Base-by-base conservation (phyloP, 805 yeast species). In the Lipomyces starkeyi region DNA sequence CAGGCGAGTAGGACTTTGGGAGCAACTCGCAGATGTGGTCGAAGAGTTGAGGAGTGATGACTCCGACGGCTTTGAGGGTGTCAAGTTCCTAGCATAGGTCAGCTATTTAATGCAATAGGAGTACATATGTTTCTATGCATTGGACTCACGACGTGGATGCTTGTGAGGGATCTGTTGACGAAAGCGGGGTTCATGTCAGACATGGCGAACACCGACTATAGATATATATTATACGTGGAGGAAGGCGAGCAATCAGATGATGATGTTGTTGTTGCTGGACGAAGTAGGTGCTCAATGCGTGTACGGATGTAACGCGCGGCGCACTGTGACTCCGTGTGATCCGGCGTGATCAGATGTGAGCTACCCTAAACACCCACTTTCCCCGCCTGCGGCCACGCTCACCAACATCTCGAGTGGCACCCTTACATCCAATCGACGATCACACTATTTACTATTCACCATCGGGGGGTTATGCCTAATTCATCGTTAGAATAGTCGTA, bases 91-190 rank as follows among this genome's bases (percentile, higher is more conserved):
- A 34, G 29, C 9, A 47, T 17, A 2, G 20, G 20, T 43, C 22
- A 43, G 49, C 22, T 5, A 43, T 43, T 40, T 29, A 25, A 20
- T 8, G 35, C n/a, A n/a, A 27, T 2, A 27, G 29, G 5, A 27
- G 29, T 27, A 4, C 29, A 27, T 27, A 3, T 27, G 29, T 2
- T n/a, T 3, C 13, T 11, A 35, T 3, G 4, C 43, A 37, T 11
- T 3, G 14, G 32, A 76, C 80, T 63, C 73, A 79, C 76, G 78
- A 91, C 86, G 80, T 88, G 80, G 69, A 92, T 81, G 5, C 89
- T 89, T 1, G 93, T 86, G 70, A 92, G 80, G 3, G 97, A 90
- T 73, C 97, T 87, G 80, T 91, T 91, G 69, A 91, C 86, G 13
- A 70, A 58, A 11, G 65, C 68, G 8, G 65, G 37, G 47, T 69